phyloP scores from a whole-genome alignment of 2,329 filamentous ascomycete species.

The Paracoccidioides lutzii region DNA sequence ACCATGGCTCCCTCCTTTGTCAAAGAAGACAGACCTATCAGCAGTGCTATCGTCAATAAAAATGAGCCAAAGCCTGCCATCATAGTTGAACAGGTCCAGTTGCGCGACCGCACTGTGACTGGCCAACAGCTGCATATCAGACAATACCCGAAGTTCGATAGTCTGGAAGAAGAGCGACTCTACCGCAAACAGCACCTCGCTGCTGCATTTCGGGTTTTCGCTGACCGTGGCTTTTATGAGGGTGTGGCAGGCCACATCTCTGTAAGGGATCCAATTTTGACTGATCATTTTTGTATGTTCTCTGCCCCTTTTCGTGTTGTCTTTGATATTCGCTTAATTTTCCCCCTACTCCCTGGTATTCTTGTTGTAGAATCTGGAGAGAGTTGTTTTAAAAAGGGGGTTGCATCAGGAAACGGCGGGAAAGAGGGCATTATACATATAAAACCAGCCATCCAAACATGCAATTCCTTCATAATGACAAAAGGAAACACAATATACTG shows the following conservation, averaged over 20 bases:
- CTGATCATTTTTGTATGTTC: constrained; percentile 21
- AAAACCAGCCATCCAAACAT: neutral
- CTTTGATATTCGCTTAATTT: no score
- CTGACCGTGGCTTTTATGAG: constrained; percentile 13
- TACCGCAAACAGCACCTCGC: constrained; percentile 10
- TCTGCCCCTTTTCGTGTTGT: neutral
- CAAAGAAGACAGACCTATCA: neutral
- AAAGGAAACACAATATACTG: neutral
- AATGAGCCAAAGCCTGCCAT: neutral
- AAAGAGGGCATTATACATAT: no score
- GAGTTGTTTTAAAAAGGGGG: no score
- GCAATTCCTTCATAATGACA: neutral
- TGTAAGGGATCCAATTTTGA: constrained; percentile 13
- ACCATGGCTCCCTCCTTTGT: neutral
- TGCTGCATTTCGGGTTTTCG: constrained; percentile 14
- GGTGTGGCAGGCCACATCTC: constrained; percentile 10
- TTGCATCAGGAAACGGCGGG: no score
- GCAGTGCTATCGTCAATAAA: neutral
- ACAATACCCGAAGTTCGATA: neutral
- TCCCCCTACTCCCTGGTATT: neutral
- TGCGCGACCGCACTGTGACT: neutral
- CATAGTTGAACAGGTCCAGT: neutral
- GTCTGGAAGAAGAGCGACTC: neutral
- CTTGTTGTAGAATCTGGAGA: neutral
- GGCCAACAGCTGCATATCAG: neutral